Conservation (phyloP, 345 rosid species). For the Physaria fendleri region DNA sequence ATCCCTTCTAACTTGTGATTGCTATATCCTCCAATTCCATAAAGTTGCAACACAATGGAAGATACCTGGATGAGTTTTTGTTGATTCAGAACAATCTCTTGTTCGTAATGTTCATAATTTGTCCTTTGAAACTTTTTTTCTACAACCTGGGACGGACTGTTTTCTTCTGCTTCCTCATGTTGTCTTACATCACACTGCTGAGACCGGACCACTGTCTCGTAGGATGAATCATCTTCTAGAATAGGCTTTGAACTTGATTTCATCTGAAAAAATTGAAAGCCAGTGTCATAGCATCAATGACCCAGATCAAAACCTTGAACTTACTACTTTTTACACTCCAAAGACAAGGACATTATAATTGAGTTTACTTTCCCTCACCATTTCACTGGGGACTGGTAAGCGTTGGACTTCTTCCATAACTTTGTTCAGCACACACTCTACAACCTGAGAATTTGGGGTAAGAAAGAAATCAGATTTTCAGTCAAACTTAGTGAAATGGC, state of each 20-base stretch:
- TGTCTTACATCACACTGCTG: slow-evolving; percentile 11
- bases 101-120: slow-evolving; percentile 24
- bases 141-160: slow-evolving; percentile 5
- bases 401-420: slow-evolving; percentile 79
- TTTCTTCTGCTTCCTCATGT: slow-evolving; percentile 21
- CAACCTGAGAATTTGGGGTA: slow-evolving; percentile 37
- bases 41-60: not conserved
- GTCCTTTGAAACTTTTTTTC: slow-evolving; percentile 25
- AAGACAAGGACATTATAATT: slow-evolving; percentile 3
- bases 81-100: slow-evolving; percentile 31
- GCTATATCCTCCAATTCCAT: not conserved
- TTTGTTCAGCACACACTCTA: slow-evolving; percentile 75
- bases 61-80: slow-evolving; percentile 51
- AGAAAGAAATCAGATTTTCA: slow-evolving; percentile 1
- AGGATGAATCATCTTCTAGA: slow-evolving; percentile 17
- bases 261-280: slow-evolving; percentile 33
- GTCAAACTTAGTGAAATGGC: not conserved
- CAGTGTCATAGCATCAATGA: not conserved
- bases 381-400: slow-evolving; percentile 47
- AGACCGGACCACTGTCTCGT: slow-evolving; percentile 32
- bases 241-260: slow-evolving; percentile 35
- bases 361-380: slow-evolving; percentile 36
- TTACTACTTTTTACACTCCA: not conserved
- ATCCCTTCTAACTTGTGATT: not conserved
- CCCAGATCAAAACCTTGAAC: slow-evolving; percentile 7